Evolutionary conservation across 148 eudicot species (phyloP), one percentile per base, ranked within the genome.

Genomic region (Fagopyrum tataricum): DNA sequence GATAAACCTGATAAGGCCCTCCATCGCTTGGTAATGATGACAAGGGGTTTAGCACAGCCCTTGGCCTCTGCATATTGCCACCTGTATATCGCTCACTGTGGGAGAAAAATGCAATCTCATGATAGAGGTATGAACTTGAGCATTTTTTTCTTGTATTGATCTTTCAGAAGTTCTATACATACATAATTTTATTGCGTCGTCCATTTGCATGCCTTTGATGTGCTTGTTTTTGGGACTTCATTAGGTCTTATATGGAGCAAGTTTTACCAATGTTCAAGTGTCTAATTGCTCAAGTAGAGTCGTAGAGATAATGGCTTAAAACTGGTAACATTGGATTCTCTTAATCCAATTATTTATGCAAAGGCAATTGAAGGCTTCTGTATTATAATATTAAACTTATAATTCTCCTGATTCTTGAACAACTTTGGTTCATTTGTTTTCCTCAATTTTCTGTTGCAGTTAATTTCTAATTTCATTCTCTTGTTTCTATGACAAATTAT

Each of bases 11-110:
- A 62, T 79, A 82, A 85, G 64, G 82, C 61, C 49, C 78, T 91
- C 71, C 78, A 74, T 56, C 92, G 96, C 64, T 80, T 88, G 81
- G 87, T 87, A 67, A 73, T 79, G 81, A 91, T 91, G 96, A 83
- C 79, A 76, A 87, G 89, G 82, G 96, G 96, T 61, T 82, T 91
- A 78, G 93, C 88, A 49, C 82, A 88, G 81, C 96, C 96, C 47
- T 74, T 91, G 77, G 91, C 89, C 43, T 89, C 93, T 51, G 83
- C 93, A 21, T 91, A 91, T 78, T 87, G 91, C 79, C 85, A 82
- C 79, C 74, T 91, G 75, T 91, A 88, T 79, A 67, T 87, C 79
- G 88, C 77, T 41, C 79, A 82, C 72, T 76, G 89, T 55, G 88
- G 80, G 11, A 88, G 84, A 61, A 88, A 83, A 78, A 72, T 84